Base-by-base conservation (phyloP, 1,139 yeast genomes). In the Taiozyma onychis region DNA sequence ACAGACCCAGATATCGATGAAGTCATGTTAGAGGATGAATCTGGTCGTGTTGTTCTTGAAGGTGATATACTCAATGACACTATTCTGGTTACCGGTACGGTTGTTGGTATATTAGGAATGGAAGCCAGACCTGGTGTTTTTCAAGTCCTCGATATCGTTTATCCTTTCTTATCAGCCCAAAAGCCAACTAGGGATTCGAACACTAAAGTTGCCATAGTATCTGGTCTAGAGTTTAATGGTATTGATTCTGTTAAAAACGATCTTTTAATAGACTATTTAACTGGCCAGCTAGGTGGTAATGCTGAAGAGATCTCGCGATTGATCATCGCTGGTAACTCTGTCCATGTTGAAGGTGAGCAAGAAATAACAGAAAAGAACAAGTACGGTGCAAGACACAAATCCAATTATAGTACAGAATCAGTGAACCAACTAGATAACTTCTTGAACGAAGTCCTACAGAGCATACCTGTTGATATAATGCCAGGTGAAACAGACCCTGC, bases 401-500 rank as follows among this genome's bases (percentile, higher is more conserved):
- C 84, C 13, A 74, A 74, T 50, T 80, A 74, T 58, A 73, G 76
- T 53, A 63, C 71, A 3, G 72, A 72, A 24, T 71, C 83, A 1
- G 54, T 76, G 30, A 58, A 56, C 11, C 68, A 66, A 39, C 70
- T 91, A 27, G 95, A 89, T 57, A 61, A 64, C 14, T 81, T 85
- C 57, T 58, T 91, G 7, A 67, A 73, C 4, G 85, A 85, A n/a
- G 54, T 88, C 3, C 68, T 83, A 4, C 67, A 75, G 10, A 73
- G 85, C 6, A 67, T 89, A 21, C 85, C 95, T 0, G 81, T 91
- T 6, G 78, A 85, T 39, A 64, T 95, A 4, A 77, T 93, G 83
- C 97, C 99, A 0, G 99, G 99, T 6, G 76, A 71, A 5, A 69
- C 74, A 8, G 99, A 93, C 65, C 96, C 97, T 0, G 83, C 90